phyloP scores from a whole-genome alignment of 2,329 filamentous ascomycete genomes.

The Trichoderma aggressivum region DNA sequence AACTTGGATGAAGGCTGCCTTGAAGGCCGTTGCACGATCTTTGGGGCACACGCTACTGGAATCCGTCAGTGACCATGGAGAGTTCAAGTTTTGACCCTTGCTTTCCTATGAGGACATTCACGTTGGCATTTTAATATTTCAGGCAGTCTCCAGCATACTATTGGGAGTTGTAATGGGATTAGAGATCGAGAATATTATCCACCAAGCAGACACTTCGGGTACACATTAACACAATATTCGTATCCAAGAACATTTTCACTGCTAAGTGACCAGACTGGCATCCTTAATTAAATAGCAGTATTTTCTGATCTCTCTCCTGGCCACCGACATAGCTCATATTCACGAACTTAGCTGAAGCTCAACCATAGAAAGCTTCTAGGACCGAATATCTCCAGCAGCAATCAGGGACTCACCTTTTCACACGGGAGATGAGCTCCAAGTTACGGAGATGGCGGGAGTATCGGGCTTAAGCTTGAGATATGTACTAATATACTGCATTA shows the following conservation, averaged over 20 bases:
- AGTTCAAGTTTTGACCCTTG: neutral
- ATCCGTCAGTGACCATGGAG: neutral
- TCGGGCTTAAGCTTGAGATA: neutral
- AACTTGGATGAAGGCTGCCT: neutral
- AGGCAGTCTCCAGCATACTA: rapidly evolving
- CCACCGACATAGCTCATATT: neutral
- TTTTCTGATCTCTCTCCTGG: rapidly evolving
- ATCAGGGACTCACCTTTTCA: neutral
- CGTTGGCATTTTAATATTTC: neutral
- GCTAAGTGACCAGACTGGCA: neutral
- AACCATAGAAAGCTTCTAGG: neutral
- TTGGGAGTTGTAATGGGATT: neutral
- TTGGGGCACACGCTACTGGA: neutral
- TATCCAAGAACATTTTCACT: neutral
- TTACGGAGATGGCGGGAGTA: neutral
- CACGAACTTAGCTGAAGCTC: neutral
- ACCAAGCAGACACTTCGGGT: neutral
- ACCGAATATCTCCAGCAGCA: neutral
- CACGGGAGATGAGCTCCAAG: neutral
- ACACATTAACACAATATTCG: neutral
- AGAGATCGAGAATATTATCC: neutral
- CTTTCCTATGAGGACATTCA: neutral
- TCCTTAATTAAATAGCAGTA: neutral
- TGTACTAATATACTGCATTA: neutral
- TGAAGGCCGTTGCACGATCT: neutral